phyloP scores from a whole-genome alignment of 2,329 filamentous ascomycete species.

The Claviceps humidiphila region DNA sequence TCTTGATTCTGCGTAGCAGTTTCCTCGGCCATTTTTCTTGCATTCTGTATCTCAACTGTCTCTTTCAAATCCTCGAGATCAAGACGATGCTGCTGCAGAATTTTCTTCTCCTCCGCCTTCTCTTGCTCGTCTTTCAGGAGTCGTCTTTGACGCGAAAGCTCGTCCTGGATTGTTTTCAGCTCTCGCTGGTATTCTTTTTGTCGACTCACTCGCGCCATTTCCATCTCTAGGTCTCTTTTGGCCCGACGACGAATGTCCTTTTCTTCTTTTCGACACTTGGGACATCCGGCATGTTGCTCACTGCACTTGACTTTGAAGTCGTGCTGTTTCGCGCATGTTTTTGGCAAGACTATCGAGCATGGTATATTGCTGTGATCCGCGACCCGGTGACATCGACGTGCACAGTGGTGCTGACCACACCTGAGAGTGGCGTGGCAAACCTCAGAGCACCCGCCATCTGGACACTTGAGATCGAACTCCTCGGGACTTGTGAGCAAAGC shows the following conservation, averaged over 20 bases:
- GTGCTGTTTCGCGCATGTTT: constrained; percentile 41
- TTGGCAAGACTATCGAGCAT: constrained; percentile 24
- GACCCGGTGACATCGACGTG: constrained; percentile 47
- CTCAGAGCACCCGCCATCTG: constrained; percentile 55
- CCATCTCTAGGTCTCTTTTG: constrained; percentile 35
- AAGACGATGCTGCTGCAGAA: constrained; percentile 25
- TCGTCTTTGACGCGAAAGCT: constrained; percentile 32
- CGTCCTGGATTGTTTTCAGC: constrained; percentile 39
- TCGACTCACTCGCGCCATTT: constrained; percentile 29
- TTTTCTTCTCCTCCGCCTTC: not conserved
- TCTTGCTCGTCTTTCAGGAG: not conserved
- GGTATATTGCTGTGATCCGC: constrained; percentile 38
- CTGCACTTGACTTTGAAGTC: constrained; percentile 32
- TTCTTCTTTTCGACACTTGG: constrained; percentile 38
- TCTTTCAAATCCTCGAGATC: constrained; percentile 31
- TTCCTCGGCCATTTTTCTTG: not conserved
- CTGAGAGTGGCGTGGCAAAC: constrained; percentile 39
- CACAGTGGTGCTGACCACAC: constrained; percentile 48
- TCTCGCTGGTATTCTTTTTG: constrained; percentile 31
- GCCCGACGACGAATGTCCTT: constrained; percentile 27
- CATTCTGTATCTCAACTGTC: constrained; percentile 10
- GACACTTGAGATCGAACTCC: constrained; percentile 49
- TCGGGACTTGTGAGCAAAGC: constrained; percentile 32
- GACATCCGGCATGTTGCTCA: constrained; percentile 26
- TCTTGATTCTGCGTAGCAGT: not conserved